Evolutionary conservation across 202 grass and related monocot species (phyloP), one percentile per base, ranked within the genome.

Genomic region (Setaria italica): DNA sequence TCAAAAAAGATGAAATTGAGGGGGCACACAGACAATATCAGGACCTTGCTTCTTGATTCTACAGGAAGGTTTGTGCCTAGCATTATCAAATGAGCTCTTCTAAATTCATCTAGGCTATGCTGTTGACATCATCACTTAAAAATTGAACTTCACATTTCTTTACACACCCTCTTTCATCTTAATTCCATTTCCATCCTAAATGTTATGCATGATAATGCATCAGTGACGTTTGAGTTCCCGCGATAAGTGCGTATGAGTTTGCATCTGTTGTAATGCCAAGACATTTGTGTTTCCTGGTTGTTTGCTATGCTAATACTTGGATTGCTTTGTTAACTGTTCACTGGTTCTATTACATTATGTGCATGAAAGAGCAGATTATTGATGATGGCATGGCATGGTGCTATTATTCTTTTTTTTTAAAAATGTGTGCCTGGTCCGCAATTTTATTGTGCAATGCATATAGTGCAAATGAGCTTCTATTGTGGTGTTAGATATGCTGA

Each of bases 21-120:
- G 94, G 93, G 96, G 54, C 96, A 99, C 88, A 94, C 93, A 67
- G 96, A 99, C 76, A 99, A 99, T 76, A 91, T 99, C 76, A 92
- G 96, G 67, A 80, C 91, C 56, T 96, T 99, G 80, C 93, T 99
- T 69, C 81, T 99, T 82, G 96, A 99, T 88, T 92, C 96, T 43
- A 96, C 91, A 56, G 96, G 93, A 77, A 95, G 92, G 92, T 97
- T 88, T 83, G 89, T 88, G 48, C 79, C 47, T 75, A 79, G 47
- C 21, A 84, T 20, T 58, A 83, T 53, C 62, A 73, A 85, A 54
- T 90, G 74, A 6, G 48, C 70, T 70, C 21, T 75, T 81, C 11
- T 68, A 80, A 32, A 77, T 62, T 65, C 72, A 70, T 85, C 60
- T 77, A 77, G 14, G 54, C 53, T 58, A 65, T 74, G 33, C 19